A percentile compares a stretch with the other conserved stretches of the same genome.
These are phyloP conservation scores for Lactarius pseudohatsudake DNA, from an alignment of 768 basidiomycete species.

Conservation along the genomic window DNA sequence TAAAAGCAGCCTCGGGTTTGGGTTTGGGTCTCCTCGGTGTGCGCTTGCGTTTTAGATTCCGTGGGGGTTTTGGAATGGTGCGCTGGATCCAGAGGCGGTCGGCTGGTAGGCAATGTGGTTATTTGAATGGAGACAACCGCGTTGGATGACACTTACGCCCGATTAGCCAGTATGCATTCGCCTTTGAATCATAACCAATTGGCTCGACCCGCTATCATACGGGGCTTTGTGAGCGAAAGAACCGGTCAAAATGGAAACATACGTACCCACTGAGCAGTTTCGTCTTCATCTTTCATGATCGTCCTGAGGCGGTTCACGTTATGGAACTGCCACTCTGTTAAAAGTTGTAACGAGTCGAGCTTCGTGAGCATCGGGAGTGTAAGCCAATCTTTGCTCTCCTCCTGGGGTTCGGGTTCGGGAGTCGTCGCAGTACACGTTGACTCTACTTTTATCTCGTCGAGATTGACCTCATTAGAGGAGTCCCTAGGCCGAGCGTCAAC, in stretches of 20 bases:
- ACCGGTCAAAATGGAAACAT: neutral
- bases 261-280: constrained; percentile 74
- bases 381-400: constrained; percentile 63
- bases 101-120: constrained; percentile 41
- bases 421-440: constrained; percentile 15
- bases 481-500: neutral
- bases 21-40: constrained; percentile 36
- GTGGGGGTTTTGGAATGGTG: constrained; percentile 50
- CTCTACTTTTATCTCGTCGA: constrained; percentile 19
- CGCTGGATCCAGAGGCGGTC: constrained; percentile 88
- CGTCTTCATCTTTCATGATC: constrained; percentile 79
- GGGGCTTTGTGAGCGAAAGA: constrained; percentile 16
- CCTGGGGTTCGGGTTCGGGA: constrained; percentile 27
- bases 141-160: constrained; percentile 52
- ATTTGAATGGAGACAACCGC: neutral
- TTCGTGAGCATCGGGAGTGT: constrained; percentile 68
- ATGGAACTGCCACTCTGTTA: constrained; percentile 87
- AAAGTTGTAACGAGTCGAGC: constrained; percentile 68
- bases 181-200: constrained; percentile 76
- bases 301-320: constrained; percentile 67
- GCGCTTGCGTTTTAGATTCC: constrained; percentile 43
- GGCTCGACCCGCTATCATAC: constrained; percentile 71
- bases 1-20: constrained; percentile 19
- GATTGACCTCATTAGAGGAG: constrained; percentile 1
- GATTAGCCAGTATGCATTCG: constrained; percentile 84